These are phyloP conservation scores for Astrephomene gubernaculifera DNA, from an alignment of 139 green algal genomes.

Conservation along the genomic window DNA sequence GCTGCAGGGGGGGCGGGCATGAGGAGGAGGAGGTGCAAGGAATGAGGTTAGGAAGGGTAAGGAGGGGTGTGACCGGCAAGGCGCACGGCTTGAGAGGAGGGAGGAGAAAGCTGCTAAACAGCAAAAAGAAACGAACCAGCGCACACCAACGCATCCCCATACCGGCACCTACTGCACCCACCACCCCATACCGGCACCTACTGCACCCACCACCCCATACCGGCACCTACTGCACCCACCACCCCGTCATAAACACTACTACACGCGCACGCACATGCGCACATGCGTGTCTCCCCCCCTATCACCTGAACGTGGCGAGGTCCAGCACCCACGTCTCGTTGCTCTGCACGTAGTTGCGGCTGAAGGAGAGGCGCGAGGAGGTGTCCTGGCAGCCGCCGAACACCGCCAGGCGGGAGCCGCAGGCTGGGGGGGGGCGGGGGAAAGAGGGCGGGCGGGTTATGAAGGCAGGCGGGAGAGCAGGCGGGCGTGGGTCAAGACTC, in stretches of 20 bases:
- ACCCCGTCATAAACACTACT: no score
- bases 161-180: no score
- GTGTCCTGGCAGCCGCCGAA: slow-evolving; percentile 67
- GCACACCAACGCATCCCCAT: no score
- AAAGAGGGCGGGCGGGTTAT: background rate
- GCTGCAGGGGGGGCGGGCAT: background rate
- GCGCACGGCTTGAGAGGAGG: background rate
- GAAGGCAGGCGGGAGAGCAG: background rate
- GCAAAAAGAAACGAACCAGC: no score
- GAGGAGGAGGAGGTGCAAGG: background rate
- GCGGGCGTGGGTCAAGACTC: no score
- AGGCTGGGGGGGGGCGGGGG: background rate
- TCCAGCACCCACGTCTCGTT: slow-evolving; percentile 62
- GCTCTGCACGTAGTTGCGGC: slow-evolving; percentile 59
- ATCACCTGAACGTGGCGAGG: slow-evolving; percentile 56
- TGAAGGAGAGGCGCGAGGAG: slow-evolving; percentile 54
- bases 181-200: background rate
- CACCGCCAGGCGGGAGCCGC: slow-evolving; percentile 43
- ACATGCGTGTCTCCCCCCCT: background rate
- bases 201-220: background rate
- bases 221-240: background rate
- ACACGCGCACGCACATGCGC: no score
- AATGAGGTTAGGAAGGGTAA: background rate
- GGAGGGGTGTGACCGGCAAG: background rate
- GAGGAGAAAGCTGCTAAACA: no score